Evolutionary conservation across 2,329 filamentous ascomycete genomes (phyloP).

Genomic region (Endoconidiophora polonica): DNA sequence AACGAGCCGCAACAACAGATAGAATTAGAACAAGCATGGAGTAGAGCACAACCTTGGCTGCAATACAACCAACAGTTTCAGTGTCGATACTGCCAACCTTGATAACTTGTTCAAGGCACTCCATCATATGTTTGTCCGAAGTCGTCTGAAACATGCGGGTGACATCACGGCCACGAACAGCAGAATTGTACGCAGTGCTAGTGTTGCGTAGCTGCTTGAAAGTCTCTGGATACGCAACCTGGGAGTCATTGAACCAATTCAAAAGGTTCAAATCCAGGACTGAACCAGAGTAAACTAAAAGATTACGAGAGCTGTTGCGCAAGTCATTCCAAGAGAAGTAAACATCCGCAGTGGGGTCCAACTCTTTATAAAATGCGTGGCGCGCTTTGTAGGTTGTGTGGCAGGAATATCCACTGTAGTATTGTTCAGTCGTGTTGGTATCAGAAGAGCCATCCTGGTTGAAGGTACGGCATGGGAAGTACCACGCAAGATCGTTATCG

Average conservation of each 20-base stretch:
- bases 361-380: conserved; percentile 53
- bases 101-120: conserved; percentile 85
- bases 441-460: conserved; percentile 80
- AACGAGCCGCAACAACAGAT: conserved; percentile 71
- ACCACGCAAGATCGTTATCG: conserved; percentile 71
- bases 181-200: conserved; percentile 37
- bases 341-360: conserved; percentile 62
- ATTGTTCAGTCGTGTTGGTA: conserved; percentile 55
- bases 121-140: conserved; percentile 62
- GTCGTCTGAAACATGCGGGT: conserved; percentile 73
- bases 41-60: conserved; percentile 91
- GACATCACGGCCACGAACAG: conserved; percentile 68
- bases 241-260: conserved; percentile 70
- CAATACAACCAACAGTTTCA: conserved; percentile 91
- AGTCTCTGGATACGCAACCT: conserved; percentile 57
- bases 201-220: conserved; percentile 69
- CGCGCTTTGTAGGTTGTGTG: conserved; percentile 60
- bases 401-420: conserved; percentile 75
- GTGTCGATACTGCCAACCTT: conserved; percentile 94
- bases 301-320: conserved; percentile 71
- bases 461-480: conserved; percentile 83
- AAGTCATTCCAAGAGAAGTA: conserved; percentile 95
- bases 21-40: conserved; percentile 84
- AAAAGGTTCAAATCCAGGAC: conserved; percentile 83
- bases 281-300: conserved; percentile 86